A percentile compares a stretch with the other conserved stretches of the same genome.
phyloP scores from a whole-genome alignment of 2,329 filamentous ascomycete species.

The Colletotrichum lentis region DNA sequence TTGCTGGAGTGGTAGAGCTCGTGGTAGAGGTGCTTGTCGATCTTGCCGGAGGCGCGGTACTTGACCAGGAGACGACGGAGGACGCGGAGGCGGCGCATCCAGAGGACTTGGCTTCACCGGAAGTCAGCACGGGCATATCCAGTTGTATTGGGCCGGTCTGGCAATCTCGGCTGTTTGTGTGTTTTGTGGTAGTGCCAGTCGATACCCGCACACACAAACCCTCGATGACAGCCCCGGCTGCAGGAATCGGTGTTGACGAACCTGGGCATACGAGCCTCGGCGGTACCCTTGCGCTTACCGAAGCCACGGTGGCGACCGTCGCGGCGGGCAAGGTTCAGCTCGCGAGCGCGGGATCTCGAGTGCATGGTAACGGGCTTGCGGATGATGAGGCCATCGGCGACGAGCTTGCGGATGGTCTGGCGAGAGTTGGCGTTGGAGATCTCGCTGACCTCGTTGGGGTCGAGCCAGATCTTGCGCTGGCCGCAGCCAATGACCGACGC shows the following conservation, averaged over 20 bases:
- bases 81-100: slow-evolving; percentile 99
- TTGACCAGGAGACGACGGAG: slow-evolving; percentile 99
- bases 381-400: slow-evolving; percentile 99
- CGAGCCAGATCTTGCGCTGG: slow-evolving; percentile 99
- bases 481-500: slow-evolving; percentile 98
- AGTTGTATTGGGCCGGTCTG: neutral
- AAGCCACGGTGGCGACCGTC: slow-evolving; percentile 98
- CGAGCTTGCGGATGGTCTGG: slow-evolving; percentile 99
- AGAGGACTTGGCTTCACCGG: slow-evolving; percentile 83
- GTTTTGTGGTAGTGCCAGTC: neutral
- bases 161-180: neutral
- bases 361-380: slow-evolving; percentile 99
- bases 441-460: slow-evolving; percentile 98
- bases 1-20: slow-evolving; percentile 99
- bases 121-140: slow-evolving; percentile 13
- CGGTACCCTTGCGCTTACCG: slow-evolving; percentile 99
- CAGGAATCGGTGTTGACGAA: slow-evolving; percentile 58
- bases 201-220: neutral
- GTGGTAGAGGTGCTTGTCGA: slow-evolving; percentile 99
- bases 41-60: slow-evolving; percentile 99
- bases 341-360: slow-evolving; percentile 95
- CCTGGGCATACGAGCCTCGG: slow-evolving; percentile 98
- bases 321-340: slow-evolving; percentile 91
- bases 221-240: neutral
- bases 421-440: slow-evolving; percentile 99